phyloP scores from a whole-genome alignment of 2,329 filamentous ascomycete genomes.

The Calonectria montana region DNA sequence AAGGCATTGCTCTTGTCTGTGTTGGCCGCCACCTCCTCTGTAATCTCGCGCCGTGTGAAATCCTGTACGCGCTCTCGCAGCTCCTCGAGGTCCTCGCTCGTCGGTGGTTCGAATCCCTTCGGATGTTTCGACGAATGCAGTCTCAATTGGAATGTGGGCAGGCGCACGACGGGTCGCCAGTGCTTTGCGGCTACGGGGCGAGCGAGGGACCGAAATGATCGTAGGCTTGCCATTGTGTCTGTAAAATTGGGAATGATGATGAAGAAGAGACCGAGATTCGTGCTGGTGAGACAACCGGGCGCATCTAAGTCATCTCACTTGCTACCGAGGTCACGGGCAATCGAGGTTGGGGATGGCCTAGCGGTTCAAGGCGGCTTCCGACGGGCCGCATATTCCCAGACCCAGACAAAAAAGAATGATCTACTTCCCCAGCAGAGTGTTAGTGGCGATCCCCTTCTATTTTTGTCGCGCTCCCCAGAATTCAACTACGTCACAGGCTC shows the following conservation, averaged over 20 bases:
- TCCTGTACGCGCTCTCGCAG: constrained; percentile 87
- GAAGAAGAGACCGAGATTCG: neutral
- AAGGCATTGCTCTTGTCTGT: constrained; percentile 93
- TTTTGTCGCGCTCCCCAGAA: constrained; percentile 34
- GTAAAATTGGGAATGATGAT: neutral
- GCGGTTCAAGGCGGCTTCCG: neutral
- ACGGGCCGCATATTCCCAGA: neutral
- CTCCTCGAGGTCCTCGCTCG: constrained; percentile 79
- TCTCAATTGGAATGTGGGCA: constrained; percentile 53
- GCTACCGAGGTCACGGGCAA: constrained; percentile 28
- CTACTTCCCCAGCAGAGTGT: neutral
- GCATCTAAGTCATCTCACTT: constrained; percentile 14
- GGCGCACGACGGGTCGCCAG: constrained; percentile 42
- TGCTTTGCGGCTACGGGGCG: constrained; percentile 45
- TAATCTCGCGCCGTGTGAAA: constrained; percentile 88
- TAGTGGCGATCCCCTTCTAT: neutral
- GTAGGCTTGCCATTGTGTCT: constrained; percentile 54
- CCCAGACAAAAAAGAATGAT: neutral
- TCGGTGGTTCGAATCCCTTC: constrained; percentile 74
- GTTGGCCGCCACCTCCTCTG: constrained; percentile 81
- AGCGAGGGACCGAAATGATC: constrained; percentile 50
- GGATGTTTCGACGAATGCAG: constrained; percentile 70
- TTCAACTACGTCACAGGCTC: constrained; percentile 34
- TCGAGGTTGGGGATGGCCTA: constrained; percentile 32
- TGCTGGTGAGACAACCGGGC: constrained; percentile 3